Conservation (phyloP, 2,329 filamentous ascomycete genomes). For the Ceratocystis ficicola region DNA sequence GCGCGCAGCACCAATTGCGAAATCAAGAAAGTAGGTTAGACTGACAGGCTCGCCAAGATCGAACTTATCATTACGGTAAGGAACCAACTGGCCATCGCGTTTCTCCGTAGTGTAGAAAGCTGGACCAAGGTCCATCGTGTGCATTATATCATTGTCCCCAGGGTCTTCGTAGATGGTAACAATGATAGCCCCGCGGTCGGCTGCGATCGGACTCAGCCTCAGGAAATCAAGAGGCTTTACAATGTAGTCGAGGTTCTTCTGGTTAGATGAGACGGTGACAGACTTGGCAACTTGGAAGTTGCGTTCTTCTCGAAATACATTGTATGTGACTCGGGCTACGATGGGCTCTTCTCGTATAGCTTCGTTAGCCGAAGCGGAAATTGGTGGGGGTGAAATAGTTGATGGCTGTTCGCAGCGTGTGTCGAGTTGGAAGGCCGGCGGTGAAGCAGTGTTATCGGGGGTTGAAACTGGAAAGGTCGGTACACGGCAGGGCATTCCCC, state of each 20-base stretch:
- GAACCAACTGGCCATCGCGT: constrained; percentile 39
- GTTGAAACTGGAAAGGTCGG: constrained; percentile 16
- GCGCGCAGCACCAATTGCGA: constrained; percentile 76
- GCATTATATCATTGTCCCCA: constrained; percentile 58
- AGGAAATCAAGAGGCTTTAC: constrained; percentile 70
- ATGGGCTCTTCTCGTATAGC: constrained; percentile 48
- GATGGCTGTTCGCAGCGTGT: constrained; percentile 31
- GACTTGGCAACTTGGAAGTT: constrained; percentile 73
- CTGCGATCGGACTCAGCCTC: constrained; percentile 53
- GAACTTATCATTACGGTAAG: constrained; percentile 35
- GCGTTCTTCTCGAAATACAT: constrained; percentile 71
- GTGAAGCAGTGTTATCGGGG: constrained; percentile 26
- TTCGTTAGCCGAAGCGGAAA: constrained; percentile 27
- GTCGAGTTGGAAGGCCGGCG: constrained; percentile 29
- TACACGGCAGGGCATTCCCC: constrained; percentile 30
- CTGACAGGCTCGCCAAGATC: constrained; percentile 49
- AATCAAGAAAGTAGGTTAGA: constrained; percentile 70
- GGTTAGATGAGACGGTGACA: constrained; percentile 58
- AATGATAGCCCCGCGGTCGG: constrained; percentile 58
- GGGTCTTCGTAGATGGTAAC: constrained; percentile 72
- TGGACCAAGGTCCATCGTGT: constrained; percentile 65
- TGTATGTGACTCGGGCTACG: constrained; percentile 69
- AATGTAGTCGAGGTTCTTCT: constrained; percentile 56
- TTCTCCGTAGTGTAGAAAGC: constrained; percentile 51
- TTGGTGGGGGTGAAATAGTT: constrained; percentile 28